Conservation (phyloP, 1,284 basidiomycete genomes). For the Xerocomus minutiporus region DNA sequence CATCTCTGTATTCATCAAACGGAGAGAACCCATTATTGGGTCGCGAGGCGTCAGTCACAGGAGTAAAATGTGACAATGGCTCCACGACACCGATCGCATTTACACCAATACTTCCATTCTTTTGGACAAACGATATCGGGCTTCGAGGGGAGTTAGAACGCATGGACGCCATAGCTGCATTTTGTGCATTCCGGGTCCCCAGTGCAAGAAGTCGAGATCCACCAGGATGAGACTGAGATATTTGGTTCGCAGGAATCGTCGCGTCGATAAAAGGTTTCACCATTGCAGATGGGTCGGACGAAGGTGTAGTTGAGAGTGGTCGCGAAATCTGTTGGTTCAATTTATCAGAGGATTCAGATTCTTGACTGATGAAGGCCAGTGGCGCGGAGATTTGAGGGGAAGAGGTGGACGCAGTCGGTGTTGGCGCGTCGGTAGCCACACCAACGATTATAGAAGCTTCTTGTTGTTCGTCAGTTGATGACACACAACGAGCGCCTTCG, state of each 20-base stretch:
- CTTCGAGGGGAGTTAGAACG: conserved; percentile 22
- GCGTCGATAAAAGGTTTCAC: conserved; percentile 19
- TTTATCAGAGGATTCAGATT: conserved; percentile 28
- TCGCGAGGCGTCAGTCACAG: conserved; percentile 26
- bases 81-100: conserved; percentile 30
- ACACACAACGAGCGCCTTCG: conserved; percentile 8
- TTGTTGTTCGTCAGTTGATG: conserved; percentile 12
- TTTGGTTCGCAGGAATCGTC: conserved; percentile 6
- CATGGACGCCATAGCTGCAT: conserved; percentile 14
- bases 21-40: conserved; percentile 47
- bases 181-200: conserved; percentile 43
- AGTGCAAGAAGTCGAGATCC: conserved; percentile 72
- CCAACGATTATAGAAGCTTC: neutral
- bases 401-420: conserved; percentile 9
- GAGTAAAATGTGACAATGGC: conserved; percentile 16
- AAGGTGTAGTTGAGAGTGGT: conserved; percentile 32
- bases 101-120: conserved; percentile 15
- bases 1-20: conserved; percentile 48
- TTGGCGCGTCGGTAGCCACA: conserved; percentile 1
- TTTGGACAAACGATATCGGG: conserved; percentile 20
- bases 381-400: conserved; percentile 14
- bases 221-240: conserved; percentile 51
- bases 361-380: conserved; percentile 13
- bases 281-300: conserved; percentile 20
- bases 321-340: conserved; percentile 35